These are phyloP conservation scores for Nothophytophthora sp. DNA, from an alignment of 352 stramenopile genomes.

Conservation along the genomic window DNA sequence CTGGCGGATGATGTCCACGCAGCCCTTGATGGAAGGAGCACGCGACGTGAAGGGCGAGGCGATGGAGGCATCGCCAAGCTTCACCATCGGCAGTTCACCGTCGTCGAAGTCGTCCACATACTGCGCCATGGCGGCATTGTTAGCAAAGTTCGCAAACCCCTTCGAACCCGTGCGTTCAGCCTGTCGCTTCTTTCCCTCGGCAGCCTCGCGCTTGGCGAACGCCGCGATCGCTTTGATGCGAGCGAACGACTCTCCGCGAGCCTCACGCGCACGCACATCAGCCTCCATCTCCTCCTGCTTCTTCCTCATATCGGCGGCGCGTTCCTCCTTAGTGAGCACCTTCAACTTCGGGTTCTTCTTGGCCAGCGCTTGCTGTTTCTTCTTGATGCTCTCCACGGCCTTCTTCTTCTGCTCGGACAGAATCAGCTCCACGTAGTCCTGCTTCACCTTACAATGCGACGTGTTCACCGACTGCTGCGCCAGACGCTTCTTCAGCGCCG, in stretches of 20 bases:
- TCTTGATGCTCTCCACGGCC: constrained; percentile 54
- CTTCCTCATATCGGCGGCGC: constrained; percentile 80
- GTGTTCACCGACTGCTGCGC: constrained; percentile 67
- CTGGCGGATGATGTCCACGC: constrained; percentile 97
- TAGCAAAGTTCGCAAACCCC: constrained; percentile 87
- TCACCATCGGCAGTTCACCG: constrained; percentile 96
- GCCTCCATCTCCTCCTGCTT: constrained; percentile 84
- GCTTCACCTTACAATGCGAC: constrained; percentile 75
- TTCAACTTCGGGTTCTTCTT: constrained; percentile 66
- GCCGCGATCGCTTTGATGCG: constrained; percentile 85
- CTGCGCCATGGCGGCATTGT: constrained; percentile 85
- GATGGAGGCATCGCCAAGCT: constrained; percentile 99
- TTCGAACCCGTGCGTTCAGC: constrained; percentile 75
- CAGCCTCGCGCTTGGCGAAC: constrained; percentile 83
- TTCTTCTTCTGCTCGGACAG: constrained; percentile 65
- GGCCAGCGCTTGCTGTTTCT: constrained; percentile 47
- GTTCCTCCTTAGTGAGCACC: constrained; percentile 78
- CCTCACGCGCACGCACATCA: constrained; percentile 74
- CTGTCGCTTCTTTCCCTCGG: constrained; percentile 64
- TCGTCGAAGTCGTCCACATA: constrained; percentile 93
- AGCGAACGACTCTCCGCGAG: constrained; percentile 85
- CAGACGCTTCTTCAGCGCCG: constrained; percentile 83
- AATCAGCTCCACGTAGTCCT: constrained; percentile 81
- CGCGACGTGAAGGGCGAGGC: constrained; percentile 98
- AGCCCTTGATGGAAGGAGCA: constrained; percentile 91